phyloP scores from a whole-genome alignment of 345 rosid species.

The Abelmoschus esculentus region DNA sequence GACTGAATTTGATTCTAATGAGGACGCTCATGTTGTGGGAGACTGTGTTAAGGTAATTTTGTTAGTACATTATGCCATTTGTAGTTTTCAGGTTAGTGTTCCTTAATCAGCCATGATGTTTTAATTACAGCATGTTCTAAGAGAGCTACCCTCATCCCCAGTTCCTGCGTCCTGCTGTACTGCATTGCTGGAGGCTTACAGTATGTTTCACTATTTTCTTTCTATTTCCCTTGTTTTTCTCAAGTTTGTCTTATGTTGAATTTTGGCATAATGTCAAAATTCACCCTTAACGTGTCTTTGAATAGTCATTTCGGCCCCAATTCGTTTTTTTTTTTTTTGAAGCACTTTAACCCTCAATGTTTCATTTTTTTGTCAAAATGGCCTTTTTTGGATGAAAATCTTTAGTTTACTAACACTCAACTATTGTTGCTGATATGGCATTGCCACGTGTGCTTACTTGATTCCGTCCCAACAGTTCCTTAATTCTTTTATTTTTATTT shows the following conservation, averaged over 20 bases:
- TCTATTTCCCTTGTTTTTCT: constrained; percentile 10
- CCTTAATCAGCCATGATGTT: constrained; percentile 21
- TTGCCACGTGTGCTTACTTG: too few species aligned
- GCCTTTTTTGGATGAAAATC: too few species aligned
- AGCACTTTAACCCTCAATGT: too few species aligned
- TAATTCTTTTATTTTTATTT: not conserved
- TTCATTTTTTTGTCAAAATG: too few species aligned
- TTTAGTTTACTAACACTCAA: too few species aligned
- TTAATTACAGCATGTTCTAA: constrained; percentile 71
- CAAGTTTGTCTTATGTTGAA: constrained; percentile 1
- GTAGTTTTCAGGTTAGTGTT: constrained; percentile 11
- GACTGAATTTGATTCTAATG: constrained; percentile 73
- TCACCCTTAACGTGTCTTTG: too few species aligned
- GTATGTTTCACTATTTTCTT: constrained; percentile 40
- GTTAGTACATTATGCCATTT: constrained; percentile 10
- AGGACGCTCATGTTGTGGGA: constrained; percentile 97
- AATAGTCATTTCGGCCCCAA: too few species aligned
- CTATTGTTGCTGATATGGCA: too few species aligned
- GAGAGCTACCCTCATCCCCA: constrained; percentile 98
- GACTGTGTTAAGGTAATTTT: constrained; percentile 89
- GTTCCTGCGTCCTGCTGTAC: constrained; percentile 97
- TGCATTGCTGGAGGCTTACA: constrained; percentile 90
- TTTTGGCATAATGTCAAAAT: not conserved
- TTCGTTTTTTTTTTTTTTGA: too few species aligned
- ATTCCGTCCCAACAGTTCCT: not conserved